phyloP scores from a whole-genome alignment of 768 basidiomycete genomes.

The Coprinopsis strossmayeri region DNA sequence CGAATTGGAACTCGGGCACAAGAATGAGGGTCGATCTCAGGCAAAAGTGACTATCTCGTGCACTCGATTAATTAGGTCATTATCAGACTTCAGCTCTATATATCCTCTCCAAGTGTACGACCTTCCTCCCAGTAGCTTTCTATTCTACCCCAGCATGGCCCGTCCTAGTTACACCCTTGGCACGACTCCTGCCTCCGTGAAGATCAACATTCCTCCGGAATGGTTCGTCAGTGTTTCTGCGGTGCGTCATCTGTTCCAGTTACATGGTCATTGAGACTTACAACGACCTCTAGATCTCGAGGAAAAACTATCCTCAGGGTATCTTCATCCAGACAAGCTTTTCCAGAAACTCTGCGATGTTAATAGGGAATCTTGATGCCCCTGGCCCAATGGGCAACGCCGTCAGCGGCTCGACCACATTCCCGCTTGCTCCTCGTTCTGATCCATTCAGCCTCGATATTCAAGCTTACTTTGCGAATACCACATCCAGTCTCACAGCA shows the following conservation, averaged over 20 bases:
- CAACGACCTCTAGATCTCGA: neutral
- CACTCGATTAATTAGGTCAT: no score
- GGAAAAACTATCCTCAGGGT: neutral
- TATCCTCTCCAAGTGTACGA: neutral
- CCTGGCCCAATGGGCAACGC: neutral
- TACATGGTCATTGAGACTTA: neutral
- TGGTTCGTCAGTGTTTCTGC: conserved; percentile 2
- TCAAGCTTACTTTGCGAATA: neutral
- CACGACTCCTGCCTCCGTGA: neutral
- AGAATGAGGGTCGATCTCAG: no score
- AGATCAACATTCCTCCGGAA: neutral
- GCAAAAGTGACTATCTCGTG: no score
- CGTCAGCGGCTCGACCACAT: neutral
- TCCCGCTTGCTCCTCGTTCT: neutral
- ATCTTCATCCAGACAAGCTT: neutral
- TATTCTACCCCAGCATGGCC: neutral
- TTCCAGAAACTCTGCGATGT: neutral
- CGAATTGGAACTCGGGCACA: no score
- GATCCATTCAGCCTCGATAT: neutral
- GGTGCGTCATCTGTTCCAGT: neutral
- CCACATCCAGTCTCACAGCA: neutral
- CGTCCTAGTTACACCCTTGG: neutral
- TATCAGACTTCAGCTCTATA: no score
- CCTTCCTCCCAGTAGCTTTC: neutral
- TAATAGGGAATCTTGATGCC: neutral